Percentiles rank a stretch among this genome's conserved stretches.
Evolutionary conservation across 805 yeast species (phyloP).

Genomic region (Kazachstania africana): DNA sequence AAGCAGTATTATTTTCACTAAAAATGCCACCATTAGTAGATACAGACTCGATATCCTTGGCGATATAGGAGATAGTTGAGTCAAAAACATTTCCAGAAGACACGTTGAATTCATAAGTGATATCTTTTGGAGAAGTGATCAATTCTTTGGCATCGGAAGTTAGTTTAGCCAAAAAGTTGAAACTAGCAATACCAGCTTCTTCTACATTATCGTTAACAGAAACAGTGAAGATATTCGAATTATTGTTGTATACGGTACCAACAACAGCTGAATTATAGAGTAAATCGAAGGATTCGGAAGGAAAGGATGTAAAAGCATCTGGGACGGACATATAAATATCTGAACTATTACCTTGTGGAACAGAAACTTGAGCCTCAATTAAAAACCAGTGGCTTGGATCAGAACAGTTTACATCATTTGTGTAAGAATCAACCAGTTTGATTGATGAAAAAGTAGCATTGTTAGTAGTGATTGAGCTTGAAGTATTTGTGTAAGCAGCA

Average conservation of each 20-base stretch:
- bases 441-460: neutral
- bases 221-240: conserved; percentile 16
- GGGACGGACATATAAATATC: conserved; percentile 18
- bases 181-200: conserved; percentile 11
- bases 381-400: conserved; percentile 21
- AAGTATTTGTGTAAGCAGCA: too few relatives aligned
- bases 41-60: conserved; percentile 8
- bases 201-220: conserved; percentile 3
- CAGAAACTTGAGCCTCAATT: conserved; percentile 16
- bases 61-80: conserved; percentile 12
- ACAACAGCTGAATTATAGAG: conserved; percentile 7
- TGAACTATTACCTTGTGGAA: conserved; percentile 11
- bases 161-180: conserved; percentile 18
- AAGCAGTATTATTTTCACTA: conserved; percentile 13
- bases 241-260: conserved; percentile 10
- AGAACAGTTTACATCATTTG: conserved; percentile 12
- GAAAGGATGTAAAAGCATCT: conserved; percentile 11
- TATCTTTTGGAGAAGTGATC: conserved; percentile 11
- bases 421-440: conserved; percentile 11
- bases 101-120: conserved; percentile 13
- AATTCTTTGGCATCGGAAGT: conserved; percentile 7
- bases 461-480: too few relatives aligned
- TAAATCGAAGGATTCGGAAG: conserved; percentile 12
- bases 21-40: conserved; percentile 19
- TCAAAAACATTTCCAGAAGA: conserved; percentile 12